Evolutionary conservation across 2,329 filamentous ascomycete species (phyloP), one percentile per base, ranked within the genome.

Genomic region (Cercospora janseana): DNA sequence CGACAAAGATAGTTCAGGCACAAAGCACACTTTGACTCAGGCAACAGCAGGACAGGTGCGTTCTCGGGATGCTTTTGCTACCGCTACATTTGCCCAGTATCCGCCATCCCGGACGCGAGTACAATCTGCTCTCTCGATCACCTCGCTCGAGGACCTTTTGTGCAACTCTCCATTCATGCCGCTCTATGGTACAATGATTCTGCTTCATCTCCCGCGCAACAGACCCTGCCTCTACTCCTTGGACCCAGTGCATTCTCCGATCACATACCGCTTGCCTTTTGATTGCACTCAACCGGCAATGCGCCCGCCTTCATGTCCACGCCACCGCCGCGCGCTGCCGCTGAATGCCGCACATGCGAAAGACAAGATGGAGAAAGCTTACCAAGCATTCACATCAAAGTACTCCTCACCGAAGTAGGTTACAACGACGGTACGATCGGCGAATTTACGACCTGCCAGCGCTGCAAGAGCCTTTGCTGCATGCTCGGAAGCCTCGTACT

Each of bases 341-440:
- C 34, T 46, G n/a, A n/a, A n/a, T n/a, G n/a, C n/a, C 16, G 9
- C 26, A 40, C 26, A n/a, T 27, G 24, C 4, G 13, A 34, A 10
- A 31, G 42, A 34, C 20, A 15, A 45, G 12, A 13, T 27, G 21
- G 13, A 13, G 24, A 34, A 37, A n/a, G 24, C 49, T 51, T 83
- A 95, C 88, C 90, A 95, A 41, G 89, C 88, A 63, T 81, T 82
- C 51, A 94, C 87, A 64, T 97, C 92, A 63, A 96, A 97, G 67
- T 95, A 95, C 72, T 97, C 92, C 83, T 97, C 94, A 16, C 90
- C 87, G 70, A 96, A 98, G 72, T 93, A 96, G 3, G 93, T 97
- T 2, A 88, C 90, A 9, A 98, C 90, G 21, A 98, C 94, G 3
- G 93, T 98, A 62, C 94, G 82, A 72, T 97, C 89, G 0, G 91